Conservation (phyloP, 129 eudicot genomes). For the Mikania micrantha region DNA sequence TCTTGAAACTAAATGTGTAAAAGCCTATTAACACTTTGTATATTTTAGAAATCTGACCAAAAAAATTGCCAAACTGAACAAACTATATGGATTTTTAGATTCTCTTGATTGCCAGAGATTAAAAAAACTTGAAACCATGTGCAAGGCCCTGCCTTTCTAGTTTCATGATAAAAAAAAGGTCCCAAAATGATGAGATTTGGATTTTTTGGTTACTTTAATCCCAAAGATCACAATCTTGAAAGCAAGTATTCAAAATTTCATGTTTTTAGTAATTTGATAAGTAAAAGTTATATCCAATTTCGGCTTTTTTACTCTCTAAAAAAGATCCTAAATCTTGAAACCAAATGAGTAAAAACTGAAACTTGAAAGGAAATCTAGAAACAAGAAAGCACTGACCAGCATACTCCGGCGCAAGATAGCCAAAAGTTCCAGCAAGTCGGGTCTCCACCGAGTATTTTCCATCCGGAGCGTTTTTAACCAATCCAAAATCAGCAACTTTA, state of each 20-base stretch:
- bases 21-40: background rate
- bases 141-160: background rate
- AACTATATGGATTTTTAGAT: background rate
- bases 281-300: background rate
- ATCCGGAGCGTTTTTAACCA: conserved; percentile 57
- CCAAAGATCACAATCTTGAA: background rate
- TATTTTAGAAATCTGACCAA: background rate
- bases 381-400: conserved; percentile 33
- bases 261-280: background rate
- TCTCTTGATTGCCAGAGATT: background rate
- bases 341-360: background rate
- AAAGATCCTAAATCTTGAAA: background rate
- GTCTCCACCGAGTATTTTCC: conserved; percentile 58
- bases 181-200: background rate
- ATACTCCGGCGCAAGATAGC: conserved; percentile 59
- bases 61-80: background rate
- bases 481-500: conserved; percentile 58
- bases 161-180: background rate
- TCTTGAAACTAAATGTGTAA: background rate
- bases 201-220: background rate
- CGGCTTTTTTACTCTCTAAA: background rate
- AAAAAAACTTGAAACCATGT: background rate
- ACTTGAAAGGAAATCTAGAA: background rate
- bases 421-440: conserved; percentile 53
- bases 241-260: background rate